Conservation (phyloP, 2,329 filamentous ascomycete genomes). For the Penicillium sp. region DNA sequence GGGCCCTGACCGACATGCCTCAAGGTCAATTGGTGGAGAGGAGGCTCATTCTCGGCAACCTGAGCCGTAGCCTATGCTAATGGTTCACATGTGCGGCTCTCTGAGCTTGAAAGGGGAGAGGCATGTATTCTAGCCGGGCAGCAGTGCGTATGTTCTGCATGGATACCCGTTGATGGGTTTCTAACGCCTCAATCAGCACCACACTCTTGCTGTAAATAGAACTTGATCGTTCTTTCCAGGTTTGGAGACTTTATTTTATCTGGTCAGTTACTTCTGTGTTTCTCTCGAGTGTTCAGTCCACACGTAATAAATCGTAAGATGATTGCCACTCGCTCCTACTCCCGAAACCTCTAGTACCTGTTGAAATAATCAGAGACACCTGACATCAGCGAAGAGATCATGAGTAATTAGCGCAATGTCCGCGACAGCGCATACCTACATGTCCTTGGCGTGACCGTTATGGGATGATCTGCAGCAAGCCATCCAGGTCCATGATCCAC, state of each 20-base stretch:
- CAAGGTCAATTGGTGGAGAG: background rate
- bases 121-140: background rate
- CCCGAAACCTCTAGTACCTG: conserved; percentile 9
- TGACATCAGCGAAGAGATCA: background rate
- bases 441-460: conserved; percentile 1
- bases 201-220: background rate
- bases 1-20: background rate
- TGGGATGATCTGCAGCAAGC: conserved; percentile 6
- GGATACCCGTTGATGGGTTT: background rate
- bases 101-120: background rate
- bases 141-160: background rate
- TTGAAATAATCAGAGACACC: conserved; percentile 12
- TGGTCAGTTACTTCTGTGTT: background rate
- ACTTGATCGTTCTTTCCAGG: background rate
- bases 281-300: background rate
- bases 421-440: conserved; percentile 15
- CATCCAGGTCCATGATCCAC: background rate
- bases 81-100: background rate
- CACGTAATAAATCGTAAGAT: background rate
- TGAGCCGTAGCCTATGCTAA: background rate
- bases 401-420: conserved; percentile 9
- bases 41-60: background rate
- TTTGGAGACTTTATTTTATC: too few species aligned
- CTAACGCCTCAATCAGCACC: background rate
- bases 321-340: background rate